phyloP scores from a whole-genome alignment of 1,284 basidiomycete species.

The Sanghuangporus weigelae region DNA sequence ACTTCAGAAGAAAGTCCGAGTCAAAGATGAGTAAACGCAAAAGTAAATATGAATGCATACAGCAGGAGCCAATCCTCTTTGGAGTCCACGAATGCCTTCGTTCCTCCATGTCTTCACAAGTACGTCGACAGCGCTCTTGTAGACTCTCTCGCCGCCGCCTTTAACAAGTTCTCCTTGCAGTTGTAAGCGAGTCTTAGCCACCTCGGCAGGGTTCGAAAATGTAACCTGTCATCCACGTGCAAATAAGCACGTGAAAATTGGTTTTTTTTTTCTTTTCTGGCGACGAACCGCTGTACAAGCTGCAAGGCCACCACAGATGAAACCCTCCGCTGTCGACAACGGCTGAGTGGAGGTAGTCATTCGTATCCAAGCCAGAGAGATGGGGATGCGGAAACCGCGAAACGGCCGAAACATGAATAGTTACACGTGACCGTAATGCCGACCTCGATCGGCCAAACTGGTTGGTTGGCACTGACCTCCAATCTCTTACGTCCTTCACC shows the following conservation, averaged over 20 bases:
- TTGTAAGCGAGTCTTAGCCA: slow-evolving; percentile 91
- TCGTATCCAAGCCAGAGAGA: background rate
- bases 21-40: background rate
- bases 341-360: slow-evolving; percentile 7
- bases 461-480: background rate
- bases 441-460: background rate
- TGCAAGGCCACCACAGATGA: slow-evolving; percentile 82
- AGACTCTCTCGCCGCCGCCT: slow-evolving; percentile 70
- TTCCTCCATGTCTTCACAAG: slow-evolving; percentile 85
- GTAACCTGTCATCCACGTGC: slow-evolving; percentile 52
- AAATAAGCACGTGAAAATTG: background rate
- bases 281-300: slow-evolving; percentile 74
- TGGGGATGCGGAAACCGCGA: background rate
- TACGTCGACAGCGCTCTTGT: slow-evolving; percentile 86
- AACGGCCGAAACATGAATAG: background rate
- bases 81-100: slow-evolving; percentile 88
- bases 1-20: slow-evolving; percentile 40
- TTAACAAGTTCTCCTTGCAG: slow-evolving; percentile 90
- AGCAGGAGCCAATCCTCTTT: slow-evolving; percentile 87
- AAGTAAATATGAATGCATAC: slow-evolving; percentile 43
- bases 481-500: background rate
- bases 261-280: slow-evolving; percentile 21
- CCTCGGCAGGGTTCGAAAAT: slow-evolving; percentile 82
- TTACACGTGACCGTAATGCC: background rate
- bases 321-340: slow-evolving; percentile 70